Evolutionary conservation across 106 monocot genomes (phyloP), one percentile per base, ranked within the genome.

Genomic region (Dendrobium chrysotoxum): DNA sequence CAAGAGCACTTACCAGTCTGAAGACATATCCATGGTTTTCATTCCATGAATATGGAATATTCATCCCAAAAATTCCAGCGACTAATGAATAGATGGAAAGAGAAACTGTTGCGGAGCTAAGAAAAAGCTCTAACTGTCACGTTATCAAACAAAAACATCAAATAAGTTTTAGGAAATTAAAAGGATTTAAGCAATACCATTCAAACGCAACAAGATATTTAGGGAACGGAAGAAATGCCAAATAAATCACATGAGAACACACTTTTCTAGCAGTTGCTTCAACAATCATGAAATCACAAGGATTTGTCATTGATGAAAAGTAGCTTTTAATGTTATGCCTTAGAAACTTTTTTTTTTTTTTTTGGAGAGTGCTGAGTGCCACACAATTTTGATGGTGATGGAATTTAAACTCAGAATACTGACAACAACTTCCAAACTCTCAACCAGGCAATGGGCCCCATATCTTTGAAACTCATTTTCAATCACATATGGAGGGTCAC

Each of bases 1-100:
- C 15, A 65, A 65, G 13, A 11, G n/a, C 44, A 83, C 40, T 66
- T 86, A 92, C 89, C 92, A 85, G 84, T 80, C 80, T 85, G 86
- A 83, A 99, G 18, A 93, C 17, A 18, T 91, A 87, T 77, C 83
- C 92, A 86, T 95, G 89, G 82, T 80, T 67, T 0, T 86, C 39
- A 80, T 99, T 99, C 95, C 98, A 99, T 23, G 94, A 75, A 76
- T 90, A 99, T 30, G 98, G 98, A 28, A 99, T 88, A 80, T 99
- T 99, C 98, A 99, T 99, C 55, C 98, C 98, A 86, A 99, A 99
- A 75, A 99, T 81, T 75, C 89, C 95, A 83, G 89, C 98, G 76
- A 95, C 86, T 78, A 99, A 86, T 25, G 98, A 86, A 78, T 92
- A 99, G 53, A 99, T 79, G 16, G 98, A 88, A 41, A 95, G 87